Conservation (phyloP, 2,329 filamentous ascomycete genomes). For the Pezicula rhizophila region DNA sequence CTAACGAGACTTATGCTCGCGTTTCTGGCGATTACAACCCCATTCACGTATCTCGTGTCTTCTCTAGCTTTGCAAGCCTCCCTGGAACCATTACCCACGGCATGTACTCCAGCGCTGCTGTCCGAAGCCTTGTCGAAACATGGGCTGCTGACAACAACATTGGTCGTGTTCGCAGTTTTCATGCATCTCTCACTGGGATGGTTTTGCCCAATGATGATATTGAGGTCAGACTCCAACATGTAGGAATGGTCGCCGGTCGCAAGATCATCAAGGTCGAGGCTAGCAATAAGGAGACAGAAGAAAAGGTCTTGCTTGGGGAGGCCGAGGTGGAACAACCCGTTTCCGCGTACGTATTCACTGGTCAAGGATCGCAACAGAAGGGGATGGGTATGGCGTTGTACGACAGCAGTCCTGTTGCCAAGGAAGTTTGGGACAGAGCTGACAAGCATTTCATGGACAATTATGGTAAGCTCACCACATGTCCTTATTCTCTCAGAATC, state of each 20-base stretch:
- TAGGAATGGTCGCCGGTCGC: slow-evolving; percentile 94
- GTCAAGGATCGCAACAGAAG: slow-evolving; percentile 96
- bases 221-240: slow-evolving; percentile 89
- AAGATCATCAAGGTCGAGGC: slow-evolving; percentile 99
- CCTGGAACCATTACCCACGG: slow-evolving; percentile 97
- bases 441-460: slow-evolving; percentile 98
- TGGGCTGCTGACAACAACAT: slow-evolving; percentile 99
- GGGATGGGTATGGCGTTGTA: slow-evolving; percentile 99
- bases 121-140: slow-evolving; percentile 92
- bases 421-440: slow-evolving; percentile 95
- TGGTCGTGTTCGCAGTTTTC: slow-evolving; percentile 94
- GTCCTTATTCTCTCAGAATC: slow-evolving; percentile 2
- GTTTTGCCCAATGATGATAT: slow-evolving; percentile 95
- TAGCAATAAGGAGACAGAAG: slow-evolving; percentile 89
- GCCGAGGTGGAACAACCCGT: slow-evolving; percentile 97
- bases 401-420: slow-evolving; percentile 84
- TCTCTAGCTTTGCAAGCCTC: slow-evolving; percentile 90
- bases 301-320: slow-evolving; percentile 91
- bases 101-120: slow-evolving; percentile 98
- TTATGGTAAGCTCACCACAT: slow-evolving; percentile 61
- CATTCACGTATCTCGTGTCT: slow-evolving; percentile 95
- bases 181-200: slow-evolving; percentile 96
- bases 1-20: slow-evolving; percentile 95
- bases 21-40: slow-evolving; percentile 99
- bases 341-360: slow-evolving; percentile 95